A percentile compares a stretch with the other conserved stretches of the same genome.
Evolutionary conservation across 805 yeast genomes (phyloP).

Genomic region (Saccharomyces eubayanus): DNA sequence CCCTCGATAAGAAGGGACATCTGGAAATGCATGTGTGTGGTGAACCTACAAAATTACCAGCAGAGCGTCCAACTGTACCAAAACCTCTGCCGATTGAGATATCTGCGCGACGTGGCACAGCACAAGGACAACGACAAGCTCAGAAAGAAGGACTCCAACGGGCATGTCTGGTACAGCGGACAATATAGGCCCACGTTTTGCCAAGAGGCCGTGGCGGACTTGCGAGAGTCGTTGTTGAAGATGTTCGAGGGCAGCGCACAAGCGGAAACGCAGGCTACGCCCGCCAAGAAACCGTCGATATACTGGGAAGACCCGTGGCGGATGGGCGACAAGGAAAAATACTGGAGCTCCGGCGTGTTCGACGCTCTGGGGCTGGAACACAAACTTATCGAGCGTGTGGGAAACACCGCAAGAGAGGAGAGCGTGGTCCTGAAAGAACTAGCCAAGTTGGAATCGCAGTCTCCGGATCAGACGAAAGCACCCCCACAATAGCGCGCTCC

Average conservation of each 20-base stretch:
- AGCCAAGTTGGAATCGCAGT: constrained; percentile 19
- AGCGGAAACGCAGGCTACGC: constrained; percentile 21
- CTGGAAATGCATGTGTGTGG: constrained; percentile 88
- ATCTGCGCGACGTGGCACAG: constrained; percentile 58
- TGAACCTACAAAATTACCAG: constrained; percentile 51
- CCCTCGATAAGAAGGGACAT: constrained; percentile 77
- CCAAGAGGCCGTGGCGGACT: constrained; percentile 86
- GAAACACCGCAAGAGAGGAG: constrained; percentile 56
- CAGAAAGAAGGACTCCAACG: constrained; percentile 66
- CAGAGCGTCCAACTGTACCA: constrained; percentile 65
- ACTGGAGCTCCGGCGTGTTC: constrained; percentile 42
- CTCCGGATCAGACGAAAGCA: constrained; percentile 7
- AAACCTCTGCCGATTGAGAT: constrained; percentile 64
- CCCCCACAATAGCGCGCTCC: not conserved
- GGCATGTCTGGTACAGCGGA: constrained; percentile 78
- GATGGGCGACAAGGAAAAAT: constrained; percentile 58
- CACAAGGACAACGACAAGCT: constrained; percentile 52
- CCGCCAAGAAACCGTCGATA: constrained; percentile 59
- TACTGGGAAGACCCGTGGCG: constrained; percentile 87
- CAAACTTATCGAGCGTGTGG: constrained; percentile 43
- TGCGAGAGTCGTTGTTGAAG: constrained; percentile 31
- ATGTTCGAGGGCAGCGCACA: constrained; percentile 5
- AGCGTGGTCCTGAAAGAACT: constrained; percentile 56
- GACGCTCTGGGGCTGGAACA: constrained; percentile 39
- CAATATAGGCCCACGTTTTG: constrained; percentile 86